phyloP scores from a whole-genome alignment of 2,329 filamentous ascomycete species.

The Ophiostoma fasciatum region DNA sequence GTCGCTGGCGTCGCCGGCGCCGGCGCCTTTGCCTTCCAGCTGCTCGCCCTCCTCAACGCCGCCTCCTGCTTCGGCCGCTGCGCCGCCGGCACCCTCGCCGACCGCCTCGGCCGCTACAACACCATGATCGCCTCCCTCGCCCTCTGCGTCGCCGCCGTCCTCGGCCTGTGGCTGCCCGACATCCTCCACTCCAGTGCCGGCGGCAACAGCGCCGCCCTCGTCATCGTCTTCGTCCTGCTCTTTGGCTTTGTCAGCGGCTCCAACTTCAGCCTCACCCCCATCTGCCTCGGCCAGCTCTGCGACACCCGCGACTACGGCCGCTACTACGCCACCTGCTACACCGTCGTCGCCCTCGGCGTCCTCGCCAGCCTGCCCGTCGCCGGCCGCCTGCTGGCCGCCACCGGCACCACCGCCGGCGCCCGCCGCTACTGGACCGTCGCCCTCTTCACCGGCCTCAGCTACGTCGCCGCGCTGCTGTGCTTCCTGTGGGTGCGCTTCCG shows the following conservation, averaged over 20 bases:
- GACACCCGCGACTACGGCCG: conserved; percentile 49
- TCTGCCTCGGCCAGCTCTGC: conserved; percentile 70
- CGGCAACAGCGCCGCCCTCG: conserved; percentile 35
- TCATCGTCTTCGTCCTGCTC: conserved; percentile 51
- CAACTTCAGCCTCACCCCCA: conserved; percentile 62
- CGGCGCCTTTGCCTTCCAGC: neutral
- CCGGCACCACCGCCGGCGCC: neutral
- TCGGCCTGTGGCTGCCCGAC: conserved; percentile 49
- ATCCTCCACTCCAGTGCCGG: conserved; percentile 22
- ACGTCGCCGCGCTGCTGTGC: neutral
- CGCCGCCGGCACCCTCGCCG: conserved; percentile 30
- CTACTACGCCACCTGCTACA: conserved; percentile 62
- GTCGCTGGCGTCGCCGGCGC: neutral
- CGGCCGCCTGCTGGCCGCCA: conserved; percentile 18
- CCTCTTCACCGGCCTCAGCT: neutral
- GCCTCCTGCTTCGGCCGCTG: conserved; percentile 32
- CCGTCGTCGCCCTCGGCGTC: conserved; percentile 57
- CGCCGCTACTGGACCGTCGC: neutral
- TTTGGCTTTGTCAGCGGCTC: conserved; percentile 75
- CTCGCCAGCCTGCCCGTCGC: conserved; percentile 29
- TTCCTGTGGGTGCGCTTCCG: neutral
- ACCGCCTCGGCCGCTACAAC: conserved; percentile 36
- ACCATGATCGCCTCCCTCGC: conserved; percentile 29
- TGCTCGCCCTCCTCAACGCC: conserved; percentile 28
- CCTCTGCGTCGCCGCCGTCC: conserved; percentile 22